Conservation (phyloP, 352 stramenopile genomes). For the Pythium periplocum region DNA sequence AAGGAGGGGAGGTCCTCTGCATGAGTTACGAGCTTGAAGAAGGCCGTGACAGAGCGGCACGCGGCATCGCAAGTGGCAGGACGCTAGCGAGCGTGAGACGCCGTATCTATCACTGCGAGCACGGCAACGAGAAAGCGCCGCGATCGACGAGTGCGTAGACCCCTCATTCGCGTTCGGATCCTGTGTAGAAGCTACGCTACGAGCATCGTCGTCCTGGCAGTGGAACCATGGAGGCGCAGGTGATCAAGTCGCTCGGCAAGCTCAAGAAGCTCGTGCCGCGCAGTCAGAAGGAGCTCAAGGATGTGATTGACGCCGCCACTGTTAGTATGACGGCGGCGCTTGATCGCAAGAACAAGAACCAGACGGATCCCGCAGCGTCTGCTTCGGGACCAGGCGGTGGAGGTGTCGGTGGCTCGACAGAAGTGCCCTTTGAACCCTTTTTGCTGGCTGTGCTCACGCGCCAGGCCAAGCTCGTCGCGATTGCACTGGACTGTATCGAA, state of each 20-base stretch:
- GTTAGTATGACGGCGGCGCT: conserved; percentile 31
- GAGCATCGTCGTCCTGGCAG: too few relatives aligned
- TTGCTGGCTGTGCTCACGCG: conserved; percentile 67
- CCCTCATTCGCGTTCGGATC: too few relatives aligned
- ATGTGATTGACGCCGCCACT: conserved; percentile 55
- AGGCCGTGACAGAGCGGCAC: neutral
- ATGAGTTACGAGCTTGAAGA: conserved; percentile 9
- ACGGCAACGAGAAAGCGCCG: too few relatives aligned
- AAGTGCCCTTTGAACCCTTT: conserved; percentile 75
- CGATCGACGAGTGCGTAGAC: too few relatives aligned
- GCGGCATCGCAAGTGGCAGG: too few relatives aligned
- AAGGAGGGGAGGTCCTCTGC: neutral
- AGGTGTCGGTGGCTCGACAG: conserved; percentile 22
- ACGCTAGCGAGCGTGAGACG: neutral
- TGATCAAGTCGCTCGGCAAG: conserved; percentile 72
- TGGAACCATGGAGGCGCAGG: conserved; percentile 48
- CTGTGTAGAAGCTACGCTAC: too few relatives aligned
- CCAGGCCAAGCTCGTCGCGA: conserved; percentile 66
- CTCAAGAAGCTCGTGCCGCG: conserved; percentile 70
- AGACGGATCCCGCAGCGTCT: neutral
- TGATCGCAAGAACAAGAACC: conserved; percentile 24
- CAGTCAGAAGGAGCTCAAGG: conserved; percentile 69
- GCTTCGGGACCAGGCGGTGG: conserved; percentile 7
- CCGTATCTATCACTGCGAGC: neutral
- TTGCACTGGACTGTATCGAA: conserved; percentile 87